Evolutionary conservation across 176 grass and related monocot species (phyloP), one percentile per base, ranked within the genome.

Genomic region (Ampelocalamus luodianensis): DNA sequence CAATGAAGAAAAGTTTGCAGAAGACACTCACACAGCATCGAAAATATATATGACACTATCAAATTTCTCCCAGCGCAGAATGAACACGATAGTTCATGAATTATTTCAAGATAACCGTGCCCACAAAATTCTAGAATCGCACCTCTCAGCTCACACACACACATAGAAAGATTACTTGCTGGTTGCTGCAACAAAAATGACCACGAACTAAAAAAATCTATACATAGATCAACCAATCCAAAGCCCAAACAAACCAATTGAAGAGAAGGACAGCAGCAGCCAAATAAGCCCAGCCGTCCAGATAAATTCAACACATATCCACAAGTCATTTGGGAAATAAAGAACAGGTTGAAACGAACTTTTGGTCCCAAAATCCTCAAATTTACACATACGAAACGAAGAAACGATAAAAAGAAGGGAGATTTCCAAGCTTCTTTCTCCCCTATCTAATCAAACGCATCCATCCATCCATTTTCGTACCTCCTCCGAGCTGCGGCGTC

Each of bases 391-490:
- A 72, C 23, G 3, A 27, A 75, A 77, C 51, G 10, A 71, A 59
- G 65, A 65, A 56, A 56, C 65, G 78, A 90, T 78, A 78, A 37
- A 62, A 61, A 13, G 23, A 68, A 63, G 13, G 29, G 32, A 62
- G 64, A 6, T 13, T 27, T 48, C 66, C 9, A 4, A 42, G 49
- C 46, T n/a, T 6, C 8, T 34, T 24, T 5, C 26, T 1, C 60
- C 20, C 12, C 22, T 5, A 12, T 11, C 20, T 38, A 39, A 50
- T 42, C 73, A 20, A 65, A 78, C 13, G 20, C 15, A 40, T 4
- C 24, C 66, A 4, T 29, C 39, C 64, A 32, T 16, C 39, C 74
- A 56, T 59, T 39, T 39, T 42, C 87, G 66, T 84, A 88, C 81
- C 87, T 88, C 43, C 8, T 40, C 14, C 61, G 16, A 56, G 58